phyloP scores from a whole-genome alignment of 2,329 filamentous ascomycete species.

The Macrophomina pseudophaseolina region DNA sequence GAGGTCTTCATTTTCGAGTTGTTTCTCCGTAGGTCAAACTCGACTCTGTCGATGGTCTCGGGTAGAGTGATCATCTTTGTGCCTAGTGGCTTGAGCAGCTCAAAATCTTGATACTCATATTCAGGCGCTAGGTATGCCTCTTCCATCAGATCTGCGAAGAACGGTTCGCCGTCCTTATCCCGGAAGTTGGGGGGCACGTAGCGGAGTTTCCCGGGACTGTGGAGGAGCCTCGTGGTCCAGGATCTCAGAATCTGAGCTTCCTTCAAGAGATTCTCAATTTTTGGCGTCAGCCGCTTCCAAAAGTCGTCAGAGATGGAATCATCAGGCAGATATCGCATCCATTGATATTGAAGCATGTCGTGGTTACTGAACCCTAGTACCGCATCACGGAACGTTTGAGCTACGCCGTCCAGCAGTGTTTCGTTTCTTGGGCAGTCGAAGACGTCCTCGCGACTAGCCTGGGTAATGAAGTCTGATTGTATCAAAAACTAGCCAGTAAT shows the following conservation, averaged over 20 bases:
- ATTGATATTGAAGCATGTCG: not conserved
- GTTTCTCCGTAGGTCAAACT: not conserved
- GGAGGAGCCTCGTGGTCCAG: not conserved
- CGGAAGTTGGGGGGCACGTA: not conserved
- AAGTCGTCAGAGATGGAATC: not conserved
- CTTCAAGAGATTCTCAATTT: not conserved
- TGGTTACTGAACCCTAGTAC: not conserved
- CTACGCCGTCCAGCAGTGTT: not conserved
- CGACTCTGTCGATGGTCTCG: not conserved
- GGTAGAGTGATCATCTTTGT: not conserved
- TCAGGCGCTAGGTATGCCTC: not conserved
- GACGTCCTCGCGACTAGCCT: not conserved
- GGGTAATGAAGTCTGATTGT: not conserved
- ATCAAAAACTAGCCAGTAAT: not conserved
- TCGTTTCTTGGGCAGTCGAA: not conserved
- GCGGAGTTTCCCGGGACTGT: not conserved
- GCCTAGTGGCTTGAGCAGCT: not conserved
- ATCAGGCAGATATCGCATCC: slow-evolving; percentile 7
- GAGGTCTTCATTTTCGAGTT: not conserved
- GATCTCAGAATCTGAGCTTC: not conserved
- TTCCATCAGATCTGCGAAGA: not conserved
- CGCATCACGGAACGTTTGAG: not conserved
- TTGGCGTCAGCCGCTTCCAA: not conserved
- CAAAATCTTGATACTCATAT: not conserved
- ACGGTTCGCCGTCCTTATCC: not conserved